Evolutionary conservation across 176 grass and related monocot genomes (phyloP).

Genomic region (Raddia distichophylla): DNA sequence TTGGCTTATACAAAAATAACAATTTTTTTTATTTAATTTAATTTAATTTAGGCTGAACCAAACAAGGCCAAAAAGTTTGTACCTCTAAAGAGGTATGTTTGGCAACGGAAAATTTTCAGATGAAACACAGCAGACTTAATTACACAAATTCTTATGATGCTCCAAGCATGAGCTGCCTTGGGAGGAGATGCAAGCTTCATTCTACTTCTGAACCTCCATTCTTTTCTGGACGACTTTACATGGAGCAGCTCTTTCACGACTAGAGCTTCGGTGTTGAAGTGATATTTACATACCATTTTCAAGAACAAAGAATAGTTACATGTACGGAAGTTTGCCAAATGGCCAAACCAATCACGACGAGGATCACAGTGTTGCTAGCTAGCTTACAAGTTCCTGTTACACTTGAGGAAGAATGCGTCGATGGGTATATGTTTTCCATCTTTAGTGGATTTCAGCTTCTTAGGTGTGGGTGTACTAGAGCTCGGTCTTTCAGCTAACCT

Average conservation of each 20-base stretch:
- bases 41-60: too few species aligned
- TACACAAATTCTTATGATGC: neutral
- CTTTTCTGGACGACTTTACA: neutral
- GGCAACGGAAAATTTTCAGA: neutral
- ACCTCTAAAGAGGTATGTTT: too few species aligned
- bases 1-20: too few species aligned
- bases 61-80: too few species aligned
- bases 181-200: neutral
- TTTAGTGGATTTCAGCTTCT: slow-evolving; percentile 58
- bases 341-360: neutral
- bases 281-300: slow-evolving; percentile 41
- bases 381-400: slow-evolving; percentile 49
- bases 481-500: slow-evolving; percentile 47
- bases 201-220: neutral
- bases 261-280: neutral
- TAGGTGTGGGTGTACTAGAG: slow-evolving; percentile 36
- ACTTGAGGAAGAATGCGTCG: slow-evolving; percentile 72
- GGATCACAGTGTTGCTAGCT: neutral
- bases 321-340: slow-evolving; percentile 17
- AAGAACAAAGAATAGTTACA: slow-evolving; percentile 12
- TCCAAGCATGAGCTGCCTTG: neutral
- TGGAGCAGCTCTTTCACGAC: neutral
- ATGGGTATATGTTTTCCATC: slow-evolving; percentile 78
- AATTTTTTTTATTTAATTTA: too few species aligned
- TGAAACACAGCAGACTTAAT: neutral